Conservation (phyloP, 805 yeast species). For the Cyberlindnera americana region DNA sequence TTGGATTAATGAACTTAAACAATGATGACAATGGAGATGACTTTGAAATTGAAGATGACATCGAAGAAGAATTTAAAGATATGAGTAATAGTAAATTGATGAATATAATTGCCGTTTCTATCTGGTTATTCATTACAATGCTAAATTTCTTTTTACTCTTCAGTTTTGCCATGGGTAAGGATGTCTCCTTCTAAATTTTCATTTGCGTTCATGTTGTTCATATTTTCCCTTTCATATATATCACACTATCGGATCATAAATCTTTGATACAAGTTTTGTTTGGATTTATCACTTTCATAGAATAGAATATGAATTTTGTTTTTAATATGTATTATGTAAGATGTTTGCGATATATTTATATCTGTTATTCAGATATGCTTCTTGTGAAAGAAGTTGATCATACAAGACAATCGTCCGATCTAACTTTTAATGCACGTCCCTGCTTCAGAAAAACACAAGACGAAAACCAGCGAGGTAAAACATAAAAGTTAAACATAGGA, state of each 20-base stretch:
- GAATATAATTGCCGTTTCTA: constrained; percentile 46
- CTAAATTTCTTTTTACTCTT: constrained; percentile 64
- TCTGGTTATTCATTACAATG: constrained; percentile 68
- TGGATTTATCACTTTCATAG: not conserved
- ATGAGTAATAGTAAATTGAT: constrained; percentile 45
- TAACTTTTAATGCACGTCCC: no score
- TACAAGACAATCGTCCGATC: no score
- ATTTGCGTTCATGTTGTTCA: not conserved
- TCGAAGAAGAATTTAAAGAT: constrained; percentile 29
- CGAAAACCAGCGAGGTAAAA: no score
- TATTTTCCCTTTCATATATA: not conserved
- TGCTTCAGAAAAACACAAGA: no score
- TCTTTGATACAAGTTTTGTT: not conserved
- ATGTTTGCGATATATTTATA: no score
- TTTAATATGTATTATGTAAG: no score
- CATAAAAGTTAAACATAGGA: no score
- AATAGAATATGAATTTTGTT: not conserved
- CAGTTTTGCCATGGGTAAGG: constrained; percentile 45
- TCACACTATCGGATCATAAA: no score
- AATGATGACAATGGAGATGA: constrained; percentile 9
- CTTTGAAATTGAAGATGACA: constrained; percentile 8
- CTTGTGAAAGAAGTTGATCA: no score
- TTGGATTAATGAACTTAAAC: constrained; percentile 17
- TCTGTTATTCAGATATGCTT: no score
- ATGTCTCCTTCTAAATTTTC: constrained; percentile 31